Conservation (phyloP, 495 filamentous ascomycete genomes). For the Schizothecium vesticola region DNA sequence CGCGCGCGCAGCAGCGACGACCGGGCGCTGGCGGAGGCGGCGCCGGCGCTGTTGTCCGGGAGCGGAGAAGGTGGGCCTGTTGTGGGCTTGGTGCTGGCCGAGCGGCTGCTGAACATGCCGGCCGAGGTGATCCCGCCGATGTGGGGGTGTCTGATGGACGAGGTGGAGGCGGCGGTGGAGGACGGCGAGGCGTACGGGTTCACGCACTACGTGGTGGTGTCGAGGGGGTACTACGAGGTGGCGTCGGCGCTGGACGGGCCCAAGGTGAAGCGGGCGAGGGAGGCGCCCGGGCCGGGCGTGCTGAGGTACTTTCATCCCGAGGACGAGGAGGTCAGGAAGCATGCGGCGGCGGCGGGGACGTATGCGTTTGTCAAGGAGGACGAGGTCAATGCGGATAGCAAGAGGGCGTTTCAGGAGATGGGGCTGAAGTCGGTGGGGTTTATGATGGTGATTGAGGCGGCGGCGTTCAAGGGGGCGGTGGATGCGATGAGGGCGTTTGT, state of each 20-base stretch:
- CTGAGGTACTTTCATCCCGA: slow-evolving; percentile 93
- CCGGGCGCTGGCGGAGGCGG: slow-evolving; percentile 11
- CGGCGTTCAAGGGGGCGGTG: slow-evolving; percentile 60
- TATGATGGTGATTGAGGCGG: slow-evolving; percentile 71
- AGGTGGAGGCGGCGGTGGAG: slow-evolving; percentile 82
- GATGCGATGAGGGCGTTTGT: slow-evolving; percentile 69
- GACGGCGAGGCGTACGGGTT: slow-evolving; percentile 92
- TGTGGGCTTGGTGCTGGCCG: slow-evolving; percentile 79
- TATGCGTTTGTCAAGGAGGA: slow-evolving; percentile 76
- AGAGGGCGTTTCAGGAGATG: slow-evolving; percentile 88
- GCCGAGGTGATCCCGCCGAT: slow-evolving; percentile 87
- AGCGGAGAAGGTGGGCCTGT: slow-evolving; percentile 36
- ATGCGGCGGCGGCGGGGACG: slow-evolving; percentile 58
- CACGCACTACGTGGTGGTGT: slow-evolving; percentile 85
- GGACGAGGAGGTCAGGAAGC: slow-evolving; percentile 79
- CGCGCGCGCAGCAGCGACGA: slow-evolving; percentile 45
- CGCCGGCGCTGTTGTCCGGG: slow-evolving; percentile 17
- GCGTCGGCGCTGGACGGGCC: slow-evolving; percentile 72
- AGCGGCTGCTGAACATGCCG: slow-evolving; percentile 93
- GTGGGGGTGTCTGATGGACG: slow-evolving; percentile 92
- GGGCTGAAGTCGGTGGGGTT: slow-evolving; percentile 79
- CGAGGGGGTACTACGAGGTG: slow-evolving; percentile 85
- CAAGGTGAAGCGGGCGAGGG: slow-evolving; percentile 64
- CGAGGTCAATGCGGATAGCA: slow-evolving; percentile 78
- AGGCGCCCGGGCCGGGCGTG: slow-evolving; percentile 28